phyloP scores from a whole-genome alignment of 164 flowering plant genomes.

The Protea cynaroides region DNA sequence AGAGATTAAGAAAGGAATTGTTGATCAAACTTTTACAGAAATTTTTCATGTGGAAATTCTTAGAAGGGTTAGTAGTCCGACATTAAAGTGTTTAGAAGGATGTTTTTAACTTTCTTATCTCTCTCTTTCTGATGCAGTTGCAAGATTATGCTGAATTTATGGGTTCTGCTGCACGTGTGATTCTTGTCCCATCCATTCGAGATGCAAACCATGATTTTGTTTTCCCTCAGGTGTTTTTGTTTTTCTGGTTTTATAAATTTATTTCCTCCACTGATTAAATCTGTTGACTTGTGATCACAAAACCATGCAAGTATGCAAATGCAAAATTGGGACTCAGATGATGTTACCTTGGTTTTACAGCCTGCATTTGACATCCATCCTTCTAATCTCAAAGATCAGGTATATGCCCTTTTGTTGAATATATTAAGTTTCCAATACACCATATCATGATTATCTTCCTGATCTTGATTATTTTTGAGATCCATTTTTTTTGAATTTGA shows the following conservation, averaged over 20 bases:
- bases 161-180: constrained; percentile 71
- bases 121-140: constrained; percentile 41
- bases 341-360: constrained; percentile 37
- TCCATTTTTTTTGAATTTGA: constrained; percentile 1
- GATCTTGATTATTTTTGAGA: neutral
- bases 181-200: constrained; percentile 83
- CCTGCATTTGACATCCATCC: constrained; percentile 59
- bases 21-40: constrained; percentile 63
- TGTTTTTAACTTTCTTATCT: constrained; percentile 1
- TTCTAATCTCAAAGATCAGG: constrained; percentile 59
- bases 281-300: constrained; percentile 1
- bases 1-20: constrained; percentile 66
- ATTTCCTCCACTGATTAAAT: constrained; percentile 3
- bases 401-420: constrained; percentile 17
- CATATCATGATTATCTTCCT: neutral
- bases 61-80: constrained; percentile 47
- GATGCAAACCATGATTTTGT: constrained; percentile 94
- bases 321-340: constrained; percentile 1
- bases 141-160: constrained; percentile 78
- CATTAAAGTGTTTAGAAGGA: neutral
- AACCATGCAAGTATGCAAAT: neutral
- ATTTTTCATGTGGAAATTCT: constrained; percentile 66
- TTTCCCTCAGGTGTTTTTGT: constrained; percentile 78
- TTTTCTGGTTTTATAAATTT: neutral
- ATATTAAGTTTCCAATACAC: neutral